Conservation (phyloP, 139 green algal genomes). For the Zygnema circumcarinatum region DNA sequence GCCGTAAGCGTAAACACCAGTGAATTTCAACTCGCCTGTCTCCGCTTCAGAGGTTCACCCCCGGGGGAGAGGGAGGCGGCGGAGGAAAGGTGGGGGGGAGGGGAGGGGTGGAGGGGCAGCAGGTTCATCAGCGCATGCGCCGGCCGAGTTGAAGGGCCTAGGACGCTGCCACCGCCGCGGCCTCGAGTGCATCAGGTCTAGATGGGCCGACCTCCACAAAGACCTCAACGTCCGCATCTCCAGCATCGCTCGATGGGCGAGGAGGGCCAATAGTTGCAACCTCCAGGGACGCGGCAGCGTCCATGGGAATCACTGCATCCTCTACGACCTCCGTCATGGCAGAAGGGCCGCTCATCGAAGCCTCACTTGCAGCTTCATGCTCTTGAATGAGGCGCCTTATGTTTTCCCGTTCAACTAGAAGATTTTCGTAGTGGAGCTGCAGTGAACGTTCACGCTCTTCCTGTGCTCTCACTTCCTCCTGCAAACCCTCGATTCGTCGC, state of each 20-base stretch:
- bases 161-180: too few relatives aligned
- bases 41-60: too few relatives aligned
- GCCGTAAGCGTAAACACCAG: too few relatives aligned
- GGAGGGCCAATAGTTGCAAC: background rate
- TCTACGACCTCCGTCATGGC: background rate
- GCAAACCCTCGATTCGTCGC: constrained; percentile 26
- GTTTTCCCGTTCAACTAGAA: constrained; percentile 51
- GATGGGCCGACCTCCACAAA: too few relatives aligned
- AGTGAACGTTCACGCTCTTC: constrained; percentile 42
- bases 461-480: constrained; percentile 26
- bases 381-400: background rate
- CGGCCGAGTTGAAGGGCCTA: too few relatives aligned
- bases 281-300: background rate
- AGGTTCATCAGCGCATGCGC: too few relatives aligned
- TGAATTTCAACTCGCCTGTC: too few relatives aligned
- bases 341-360: background rate
- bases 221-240: background rate
- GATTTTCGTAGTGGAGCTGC: constrained; percentile 59
- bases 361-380: background rate
- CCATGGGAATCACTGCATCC: background rate
- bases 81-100: too few relatives aligned
- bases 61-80: too few relatives aligned
- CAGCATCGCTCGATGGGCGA: background rate
- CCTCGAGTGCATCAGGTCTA: too few relatives aligned
- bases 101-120: too few relatives aligned